A percentile compares a stretch with the other conserved stretches of the same genome.
Evolutionary conservation across 495 filamentous ascomycete species (phyloP).

Genomic region (Tuber calosporum): DNA sequence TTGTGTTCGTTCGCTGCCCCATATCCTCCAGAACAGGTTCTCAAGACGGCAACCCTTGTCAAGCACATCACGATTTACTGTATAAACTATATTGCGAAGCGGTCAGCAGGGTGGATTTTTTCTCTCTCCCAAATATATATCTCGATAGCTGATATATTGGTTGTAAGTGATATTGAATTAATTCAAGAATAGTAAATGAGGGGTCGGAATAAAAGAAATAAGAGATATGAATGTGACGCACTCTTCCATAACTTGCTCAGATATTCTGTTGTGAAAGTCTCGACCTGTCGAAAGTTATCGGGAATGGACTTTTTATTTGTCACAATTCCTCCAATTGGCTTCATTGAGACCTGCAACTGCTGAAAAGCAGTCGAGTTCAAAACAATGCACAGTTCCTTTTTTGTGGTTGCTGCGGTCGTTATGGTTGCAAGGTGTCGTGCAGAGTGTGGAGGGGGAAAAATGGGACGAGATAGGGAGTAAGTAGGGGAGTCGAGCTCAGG

Average conservation of each 20-base stretch:
- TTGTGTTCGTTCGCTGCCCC: conserved; percentile 34
- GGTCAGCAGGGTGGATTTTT: conserved; percentile 35
- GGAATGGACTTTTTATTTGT: conserved; percentile 40
- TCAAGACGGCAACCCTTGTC: conserved; percentile 40
- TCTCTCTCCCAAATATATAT: conserved; percentile 14
- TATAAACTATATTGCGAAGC: conserved; percentile 36
- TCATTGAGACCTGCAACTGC: conserved; percentile 36
- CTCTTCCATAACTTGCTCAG: conserved; percentile 41
- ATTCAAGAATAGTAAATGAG: conserved; percentile 11
- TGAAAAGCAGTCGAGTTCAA: conserved; percentile 8
- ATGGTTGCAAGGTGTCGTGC: background rate
- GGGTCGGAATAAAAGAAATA: conserved; percentile 4
- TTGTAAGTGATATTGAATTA: conserved; percentile 38
- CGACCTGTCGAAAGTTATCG: conserved; percentile 39
- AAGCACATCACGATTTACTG: conserved; percentile 39
- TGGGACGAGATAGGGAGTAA: conserved; percentile 38
- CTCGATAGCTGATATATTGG: conserved; percentile 33
- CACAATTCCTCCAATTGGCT: conserved; percentile 41
- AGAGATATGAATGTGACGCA: conserved; percentile 29
- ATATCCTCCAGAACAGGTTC: conserved; percentile 42
- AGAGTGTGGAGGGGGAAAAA: conserved; percentile 5
- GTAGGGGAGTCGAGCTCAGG: conserved; percentile 16
- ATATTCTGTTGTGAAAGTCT: conserved; percentile 39
- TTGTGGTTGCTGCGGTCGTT: background rate
- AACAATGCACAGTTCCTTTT: background rate